Conservation (phyloP, 345 rosid genomes). For the Pistacia integerrima region DNA sequence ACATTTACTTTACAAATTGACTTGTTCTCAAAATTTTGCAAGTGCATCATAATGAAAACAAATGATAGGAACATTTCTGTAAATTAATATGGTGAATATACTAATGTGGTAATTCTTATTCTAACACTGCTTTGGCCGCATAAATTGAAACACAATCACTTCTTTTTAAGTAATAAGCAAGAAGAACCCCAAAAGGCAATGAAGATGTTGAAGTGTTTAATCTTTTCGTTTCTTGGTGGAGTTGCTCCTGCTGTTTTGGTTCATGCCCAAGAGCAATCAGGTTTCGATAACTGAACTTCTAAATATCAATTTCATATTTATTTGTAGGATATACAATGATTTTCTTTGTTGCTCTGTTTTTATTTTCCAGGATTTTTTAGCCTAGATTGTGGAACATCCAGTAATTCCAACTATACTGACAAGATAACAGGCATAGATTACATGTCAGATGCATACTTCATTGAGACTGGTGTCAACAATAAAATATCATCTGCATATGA, state of each 20-base stretch:
- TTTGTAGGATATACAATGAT: no score
- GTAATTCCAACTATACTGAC: constrained; percentile 21
- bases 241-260: neutral
- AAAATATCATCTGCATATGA: constrained; percentile 31
- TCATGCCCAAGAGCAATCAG: neutral
- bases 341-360: no score
- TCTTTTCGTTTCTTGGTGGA: neutral
- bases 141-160: neutral
- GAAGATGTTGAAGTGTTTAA: neutral
- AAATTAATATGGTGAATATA: neutral
- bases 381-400: constrained; percentile 40
- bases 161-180: neutral
- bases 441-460: no score
- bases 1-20: neutral
- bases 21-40: neutral
- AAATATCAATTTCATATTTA: neutral
- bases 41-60: neutral
- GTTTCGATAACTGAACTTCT: neutral
- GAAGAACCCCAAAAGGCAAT: neutral
- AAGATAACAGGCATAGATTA: no score
- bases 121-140: neutral
- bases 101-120: neutral
- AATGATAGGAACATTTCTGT: neutral
- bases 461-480: neutral
- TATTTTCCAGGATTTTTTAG: constrained; percentile 41